A percentile compares a stretch with the other conserved stretches of the same genome.
phyloP scores from a whole-genome alignment of 2,329 filamentous ascomycete species.

The Escovopsis weberi region DNA sequence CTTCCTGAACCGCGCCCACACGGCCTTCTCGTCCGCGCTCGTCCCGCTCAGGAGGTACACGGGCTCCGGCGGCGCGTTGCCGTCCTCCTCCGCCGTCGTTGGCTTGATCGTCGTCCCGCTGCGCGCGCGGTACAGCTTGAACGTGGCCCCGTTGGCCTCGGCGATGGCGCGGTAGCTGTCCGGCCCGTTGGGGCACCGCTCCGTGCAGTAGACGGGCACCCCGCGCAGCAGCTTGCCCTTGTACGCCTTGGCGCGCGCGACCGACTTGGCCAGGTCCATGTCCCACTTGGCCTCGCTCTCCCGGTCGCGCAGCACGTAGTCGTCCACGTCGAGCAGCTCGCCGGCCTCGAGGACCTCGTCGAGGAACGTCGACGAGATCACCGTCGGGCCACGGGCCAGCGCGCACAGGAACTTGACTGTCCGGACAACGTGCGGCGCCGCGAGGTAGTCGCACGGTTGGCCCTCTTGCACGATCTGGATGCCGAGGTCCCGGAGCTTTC shows the following conservation, averaged over 20 bases:
- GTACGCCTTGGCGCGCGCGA: conserved; percentile 60
- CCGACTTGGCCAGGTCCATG: conserved; percentile 53
- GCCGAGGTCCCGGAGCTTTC: conserved; percentile 67
- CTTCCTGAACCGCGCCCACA: conserved; percentile 70
- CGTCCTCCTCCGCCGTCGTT: conserved; percentile 49
- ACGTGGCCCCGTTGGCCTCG: conserved; percentile 74
- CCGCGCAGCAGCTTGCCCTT: conserved; percentile 60
- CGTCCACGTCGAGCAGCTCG: conserved; percentile 45
- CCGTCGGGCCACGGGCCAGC: conserved; percentile 62
- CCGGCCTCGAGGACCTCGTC: conserved; percentile 59
- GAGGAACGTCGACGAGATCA: conserved; percentile 68
- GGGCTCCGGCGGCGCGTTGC: conserved; percentile 48
- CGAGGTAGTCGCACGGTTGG: conserved; percentile 67
- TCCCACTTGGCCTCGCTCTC: conserved; percentile 58
- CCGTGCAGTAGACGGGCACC: conserved; percentile 72
- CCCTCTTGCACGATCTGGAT: conserved; percentile 68
- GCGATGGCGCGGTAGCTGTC: conserved; percentile 80
- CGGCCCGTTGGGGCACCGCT: conserved; percentile 62
- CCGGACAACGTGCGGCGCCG: conserved; percentile 72
- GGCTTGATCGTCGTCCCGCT: conserved; percentile 52
- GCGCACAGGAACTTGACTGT: conserved; percentile 90
- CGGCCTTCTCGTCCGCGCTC: conserved; percentile 48
- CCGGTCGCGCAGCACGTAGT: conserved; percentile 56
- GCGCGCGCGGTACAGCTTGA: conserved; percentile 61
- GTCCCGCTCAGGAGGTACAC: conserved; percentile 71